Percentiles rank a stretch among this genome's conserved stretches.
Conservation (phyloP, 257 asterid genomes). For the Fraxinus pennsylvanica region DNA sequence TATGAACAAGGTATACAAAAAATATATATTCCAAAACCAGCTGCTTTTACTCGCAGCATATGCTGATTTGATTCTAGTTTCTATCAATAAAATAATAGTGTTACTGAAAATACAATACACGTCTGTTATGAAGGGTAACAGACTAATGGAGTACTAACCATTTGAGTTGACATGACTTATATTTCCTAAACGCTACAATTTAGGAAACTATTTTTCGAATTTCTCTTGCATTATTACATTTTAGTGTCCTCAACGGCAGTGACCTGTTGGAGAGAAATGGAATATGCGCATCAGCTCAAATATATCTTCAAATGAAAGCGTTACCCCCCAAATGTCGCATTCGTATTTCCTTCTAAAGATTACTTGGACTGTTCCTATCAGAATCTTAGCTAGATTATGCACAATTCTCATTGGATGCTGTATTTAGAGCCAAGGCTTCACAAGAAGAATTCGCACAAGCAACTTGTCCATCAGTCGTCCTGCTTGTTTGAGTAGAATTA, state of each 20-base stretch:
- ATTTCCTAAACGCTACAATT: slow-evolving; percentile 21
- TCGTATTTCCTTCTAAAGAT: too few relatives aligned
- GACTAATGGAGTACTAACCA: too few relatives aligned
- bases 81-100: background rate
- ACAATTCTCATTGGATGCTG: slow-evolving; percentile 20
- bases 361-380: slow-evolving; percentile 11
- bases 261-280: slow-evolving; percentile 9
- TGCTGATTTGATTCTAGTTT: slow-evolving; percentile 15
- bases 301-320: background rate
- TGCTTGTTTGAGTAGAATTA: slow-evolving; percentile 13
- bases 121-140: background rate
- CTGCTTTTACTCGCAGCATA: slow-evolving; percentile 7
- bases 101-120: slow-evolving; percentile 17
- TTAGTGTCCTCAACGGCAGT: slow-evolving; percentile 7
- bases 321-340: too few relatives aligned
- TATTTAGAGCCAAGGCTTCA: slow-evolving; percentile 16
- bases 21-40: slow-evolving; percentile 1
- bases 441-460: slow-evolving; percentile 24
- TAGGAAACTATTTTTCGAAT: background rate
- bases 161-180: background rate
- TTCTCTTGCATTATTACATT: slow-evolving; percentile 8
- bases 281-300: background rate
- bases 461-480: slow-evolving; percentile 21
- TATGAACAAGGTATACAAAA: background rate
- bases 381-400: slow-evolving; percentile 11